Evolutionary conservation across 495 filamentous ascomycete species (phyloP).

Genomic region (Haplographium delicatum): DNA sequence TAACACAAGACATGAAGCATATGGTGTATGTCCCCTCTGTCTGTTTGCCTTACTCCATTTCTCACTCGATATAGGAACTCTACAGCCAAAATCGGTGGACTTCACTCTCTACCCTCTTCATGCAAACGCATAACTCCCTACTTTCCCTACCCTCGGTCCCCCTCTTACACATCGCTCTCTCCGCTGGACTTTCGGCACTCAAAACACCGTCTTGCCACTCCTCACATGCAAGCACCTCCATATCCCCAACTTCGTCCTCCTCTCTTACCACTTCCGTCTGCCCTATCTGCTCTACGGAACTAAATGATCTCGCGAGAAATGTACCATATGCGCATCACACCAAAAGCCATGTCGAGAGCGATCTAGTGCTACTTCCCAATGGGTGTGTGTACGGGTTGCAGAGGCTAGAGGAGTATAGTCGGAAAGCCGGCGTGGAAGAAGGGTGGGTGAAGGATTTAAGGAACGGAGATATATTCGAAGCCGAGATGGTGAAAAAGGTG

Average conservation of each 20-base stretch:
- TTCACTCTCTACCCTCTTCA: conserved; percentile 73
- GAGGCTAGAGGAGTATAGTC: conserved; percentile 67
- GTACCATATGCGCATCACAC: conserved; percentile 93
- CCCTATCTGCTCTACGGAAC: conserved; percentile 90
- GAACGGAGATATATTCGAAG: conserved; percentile 60
- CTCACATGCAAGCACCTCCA: conserved; percentile 26
- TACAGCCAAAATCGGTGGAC: conserved; percentile 71
- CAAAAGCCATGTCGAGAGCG: conserved; percentile 84
- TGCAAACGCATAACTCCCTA: conserved; percentile 79
- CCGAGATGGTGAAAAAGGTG: conserved; percentile 71
- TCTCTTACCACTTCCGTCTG: conserved; percentile 42
- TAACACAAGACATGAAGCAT: conserved; percentile 55
- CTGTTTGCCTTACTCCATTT: neutral
- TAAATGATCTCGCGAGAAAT: conserved; percentile 82
- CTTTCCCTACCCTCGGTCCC: conserved; percentile 78
- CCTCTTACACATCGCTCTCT: conserved; percentile 86
- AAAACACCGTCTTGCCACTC: conserved; percentile 95
- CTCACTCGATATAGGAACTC: conserved; percentile 46
- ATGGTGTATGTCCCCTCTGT: conserved; percentile 49
- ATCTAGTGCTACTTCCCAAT: conserved; percentile 84
- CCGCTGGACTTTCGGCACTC: conserved; percentile 85
- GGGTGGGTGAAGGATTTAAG: conserved; percentile 78
- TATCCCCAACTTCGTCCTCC: conserved; percentile 21
- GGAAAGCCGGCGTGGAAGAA: conserved; percentile 58
- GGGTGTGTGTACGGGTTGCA: conserved; percentile 76